Conservation (phyloP, 2,329 filamentous ascomycete species). For the Exophiala aquamarina region DNA sequence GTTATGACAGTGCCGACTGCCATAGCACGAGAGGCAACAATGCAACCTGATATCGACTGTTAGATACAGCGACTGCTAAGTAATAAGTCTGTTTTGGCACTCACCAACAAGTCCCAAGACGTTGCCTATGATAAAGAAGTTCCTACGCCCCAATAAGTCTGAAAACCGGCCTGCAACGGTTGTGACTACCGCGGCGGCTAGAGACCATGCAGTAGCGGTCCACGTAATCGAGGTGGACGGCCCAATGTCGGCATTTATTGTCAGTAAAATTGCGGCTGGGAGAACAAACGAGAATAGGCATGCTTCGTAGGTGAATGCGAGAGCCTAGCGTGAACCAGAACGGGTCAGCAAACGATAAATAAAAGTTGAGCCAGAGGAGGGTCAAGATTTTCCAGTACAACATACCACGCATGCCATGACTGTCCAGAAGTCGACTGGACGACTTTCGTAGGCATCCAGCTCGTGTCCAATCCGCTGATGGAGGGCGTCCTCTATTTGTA, state of each 20-base stretch:
- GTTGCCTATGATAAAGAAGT: conserved; percentile 8
- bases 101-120: conserved; percentile 1
- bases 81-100: background rate
- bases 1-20: background rate
- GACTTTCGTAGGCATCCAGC: background rate
- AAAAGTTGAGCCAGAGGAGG: background rate
- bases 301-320: conserved; percentile 9
- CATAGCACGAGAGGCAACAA: background rate
- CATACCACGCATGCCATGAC: conserved; percentile 5
- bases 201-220: conserved; percentile 9
- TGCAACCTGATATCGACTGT: too few relatives aligned
- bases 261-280: conserved; percentile 1
- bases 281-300: conserved; percentile 5
- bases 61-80: too few relatives aligned
- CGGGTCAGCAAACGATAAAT: background rate
- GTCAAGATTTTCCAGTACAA: background rate
- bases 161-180: conserved; percentile 4
- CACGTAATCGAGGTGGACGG: conserved; percentile 2
- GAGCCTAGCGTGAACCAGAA: too few relatives aligned
- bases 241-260: conserved; percentile 8
- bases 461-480: background rate
- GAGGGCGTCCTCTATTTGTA: too few relatives aligned
- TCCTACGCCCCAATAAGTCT: conserved; percentile 13
- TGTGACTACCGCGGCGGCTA: background rate
- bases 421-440: conserved; percentile 1